These are phyloP conservation scores for Odontarrhena argentea DNA, from an alignment of 345 rosid genomes.

Conservation along the genomic window DNA sequence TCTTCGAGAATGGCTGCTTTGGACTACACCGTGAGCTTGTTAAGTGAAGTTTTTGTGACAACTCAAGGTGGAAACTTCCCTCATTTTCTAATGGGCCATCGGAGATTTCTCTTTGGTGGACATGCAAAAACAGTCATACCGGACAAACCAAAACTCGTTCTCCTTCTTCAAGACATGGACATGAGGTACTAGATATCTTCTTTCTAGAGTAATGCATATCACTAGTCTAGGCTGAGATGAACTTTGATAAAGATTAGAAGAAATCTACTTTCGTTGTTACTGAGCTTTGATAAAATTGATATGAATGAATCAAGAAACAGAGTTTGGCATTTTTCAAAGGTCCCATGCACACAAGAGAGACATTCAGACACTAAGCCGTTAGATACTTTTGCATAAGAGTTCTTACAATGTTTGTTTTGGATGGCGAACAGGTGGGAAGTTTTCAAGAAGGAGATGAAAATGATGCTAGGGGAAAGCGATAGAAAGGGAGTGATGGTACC, in stretches of 20 bases:
- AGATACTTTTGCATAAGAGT: background rate
- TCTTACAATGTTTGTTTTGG: background rate
- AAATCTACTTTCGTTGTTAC: background rate
- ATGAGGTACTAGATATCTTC: slow-evolving; percentile 56
- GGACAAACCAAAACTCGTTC: slow-evolving; percentile 78
- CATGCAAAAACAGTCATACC: slow-evolving; percentile 91
- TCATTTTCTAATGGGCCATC: slow-evolving; percentile 94
- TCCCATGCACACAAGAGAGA: slow-evolving; percentile 1
- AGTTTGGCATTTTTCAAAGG: slow-evolving; percentile 4
- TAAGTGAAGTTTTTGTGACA: slow-evolving; percentile 85
- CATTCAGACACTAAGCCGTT: background rate
- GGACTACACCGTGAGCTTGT: slow-evolving; percentile 87
- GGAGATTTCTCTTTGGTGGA: slow-evolving; percentile 80
- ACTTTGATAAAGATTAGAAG: background rate
- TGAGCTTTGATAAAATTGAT: slow-evolving; percentile 2
- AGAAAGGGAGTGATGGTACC: slow-evolving; percentile 86
- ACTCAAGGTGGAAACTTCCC: slow-evolving; percentile 98
- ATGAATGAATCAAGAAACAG: slow-evolving; percentile 4
- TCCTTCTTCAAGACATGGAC: slow-evolving; percentile 70
- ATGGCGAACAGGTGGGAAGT: slow-evolving; percentile 69
- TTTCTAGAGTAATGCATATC: no score
- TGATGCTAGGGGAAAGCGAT: slow-evolving; percentile 79
- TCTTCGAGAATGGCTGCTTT: slow-evolving; percentile 95
- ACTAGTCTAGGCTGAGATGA: background rate
- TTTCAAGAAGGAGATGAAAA: slow-evolving; percentile 66